A percentile compares a stretch with the other conserved stretches of the same genome.
phyloP scores from a whole-genome alignment of 2,329 filamentous ascomycete species.

The Xylaria sp. region DNA sequence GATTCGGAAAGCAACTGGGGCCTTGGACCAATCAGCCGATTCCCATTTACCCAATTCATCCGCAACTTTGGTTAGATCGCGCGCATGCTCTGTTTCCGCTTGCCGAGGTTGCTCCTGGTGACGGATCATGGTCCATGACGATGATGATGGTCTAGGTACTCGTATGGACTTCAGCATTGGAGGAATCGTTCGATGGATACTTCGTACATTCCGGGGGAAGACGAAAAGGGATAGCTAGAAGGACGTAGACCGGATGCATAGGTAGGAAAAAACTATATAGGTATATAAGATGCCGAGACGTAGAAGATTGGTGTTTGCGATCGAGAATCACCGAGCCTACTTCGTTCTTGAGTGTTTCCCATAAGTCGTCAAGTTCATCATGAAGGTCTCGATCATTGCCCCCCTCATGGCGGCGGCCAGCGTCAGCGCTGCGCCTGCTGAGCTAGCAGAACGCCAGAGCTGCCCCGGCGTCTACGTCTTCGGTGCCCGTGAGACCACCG shows the following conservation, averaged over 20 bases:
- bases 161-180: too few species aligned
- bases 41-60: constrained; percentile 18
- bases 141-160: too few species aligned
- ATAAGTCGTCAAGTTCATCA: constrained; percentile 1
- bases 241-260: too few species aligned
- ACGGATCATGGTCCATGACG: background rate
- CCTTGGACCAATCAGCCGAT: constrained; percentile 9
- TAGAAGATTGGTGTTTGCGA: background rate
- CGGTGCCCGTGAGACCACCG: constrained; percentile 22
- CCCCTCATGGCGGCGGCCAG: constrained; percentile 12
- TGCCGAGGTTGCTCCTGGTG: background rate
- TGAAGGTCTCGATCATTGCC: constrained; percentile 11
- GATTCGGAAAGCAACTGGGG: constrained; percentile 6
- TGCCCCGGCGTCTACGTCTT: constrained; percentile 19
- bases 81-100: constrained; percentile 5
- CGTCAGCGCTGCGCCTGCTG: constrained; percentile 12
- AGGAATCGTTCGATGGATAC: too few species aligned
- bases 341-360: background rate
- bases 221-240: too few species aligned
- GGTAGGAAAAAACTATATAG: background rate
- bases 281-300: constrained; percentile 10
- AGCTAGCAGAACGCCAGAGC: constrained; percentile 13
- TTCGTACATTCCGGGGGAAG: too few species aligned
- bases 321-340: background rate
- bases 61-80: constrained; percentile 11